Base-by-base conservation (phyloP, 352 stramenopile genomes). In the Globisporangium cystogenes region DNA sequence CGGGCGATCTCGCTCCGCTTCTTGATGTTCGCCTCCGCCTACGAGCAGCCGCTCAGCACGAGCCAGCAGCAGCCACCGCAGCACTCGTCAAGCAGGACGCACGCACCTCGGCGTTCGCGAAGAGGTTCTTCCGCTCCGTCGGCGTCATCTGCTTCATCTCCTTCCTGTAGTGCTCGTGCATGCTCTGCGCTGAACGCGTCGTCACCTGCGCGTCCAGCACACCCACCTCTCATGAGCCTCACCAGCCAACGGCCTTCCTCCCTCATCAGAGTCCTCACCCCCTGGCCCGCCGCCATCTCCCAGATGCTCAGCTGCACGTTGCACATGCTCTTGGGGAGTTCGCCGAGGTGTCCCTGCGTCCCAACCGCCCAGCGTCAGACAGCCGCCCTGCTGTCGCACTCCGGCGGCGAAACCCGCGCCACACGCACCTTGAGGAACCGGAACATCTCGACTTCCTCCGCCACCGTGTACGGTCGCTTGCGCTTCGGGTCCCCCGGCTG, bases 131-230 rank as follows among this genome's bases (percentile, higher is more conserved):
- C 37, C 71, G 73, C 44, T 87, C 64, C 1, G 46, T 51, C 11
- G 49, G 51, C 1, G 71, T 86, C 48, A 74, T 70, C 47, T 36
- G 51, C 48, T 60, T 47, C 42, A 87, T 43, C 4, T 73, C 40
- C 51, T 81, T 84, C 20, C 68, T 56, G 47, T 74, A 86, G 39
- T 65, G 76, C 35, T 85, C 64, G 48, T 74, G 64, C 78, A 89
- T 86, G 29, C 78, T 87, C 18, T 60, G 48, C 0, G 51, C 49
- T 1, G 69, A 64, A 39, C 78, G 78, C 0, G 36, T 12, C 10
- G 67, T 76, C n/a, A 87, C 56, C 43, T 70, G 31, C 12, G 29
- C 41, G 49, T 18, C 14, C 33, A 39, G 4, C 33, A 39, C 2
- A 39, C 12, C 18, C 14, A 3, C 33, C 33, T 18, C 33, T 39